Evolutionary conservation across 305 asterid genomes (phyloP), one percentile per base, ranked within the genome.

Genomic region (Rubia balearica): DNA sequence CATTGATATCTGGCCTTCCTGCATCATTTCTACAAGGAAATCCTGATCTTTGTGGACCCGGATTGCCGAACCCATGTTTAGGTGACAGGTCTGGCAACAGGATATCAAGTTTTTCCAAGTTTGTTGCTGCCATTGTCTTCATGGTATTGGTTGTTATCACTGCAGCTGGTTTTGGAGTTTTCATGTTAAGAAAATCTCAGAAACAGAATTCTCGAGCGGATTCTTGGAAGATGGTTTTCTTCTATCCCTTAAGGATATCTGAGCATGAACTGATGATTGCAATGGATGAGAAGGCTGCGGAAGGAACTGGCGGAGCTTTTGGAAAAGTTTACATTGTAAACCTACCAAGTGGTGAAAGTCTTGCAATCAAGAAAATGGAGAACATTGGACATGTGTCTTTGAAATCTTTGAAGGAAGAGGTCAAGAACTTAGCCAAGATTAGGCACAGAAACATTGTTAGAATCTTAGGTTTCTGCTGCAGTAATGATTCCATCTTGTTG

Each of bases 1-100:
- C 90, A 2, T 67, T 89, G 73, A 74, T 89, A 68, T 87, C 91
- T 22, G 96, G 96, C 72, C 96, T 89, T 68, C 95, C 97, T 14
- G 95, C 93, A 69, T 89, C 91, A 1, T 89, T 74, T 72, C 68
- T 89, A 83, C 88, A 91, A 80, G 97, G 97, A 68, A 91, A 89
- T 83, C 84, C 93, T 1, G 82, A 80, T 56, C 78, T 91, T 42
- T 91, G 97, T 51, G 97, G 95, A 13, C 84, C 93, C 0, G 93
- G 97, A 56, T 78, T 91, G 77, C 81, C 91, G 36, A 74, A 70
- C 56, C 62, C 88, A 68, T 89, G 97, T 79, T 24, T 63, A 5
- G 78, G 77, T 27, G 88, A 77, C 16, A 72, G 73, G 55, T 38
- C 78, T 1, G 70, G 30, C n/a, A 75, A 56, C 69, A 82, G 74